These are phyloP conservation scores for Phytophthora nicotianae DNA, from an alignment of 352 stramenopile genomes.

Conservation along the genomic window DNA sequence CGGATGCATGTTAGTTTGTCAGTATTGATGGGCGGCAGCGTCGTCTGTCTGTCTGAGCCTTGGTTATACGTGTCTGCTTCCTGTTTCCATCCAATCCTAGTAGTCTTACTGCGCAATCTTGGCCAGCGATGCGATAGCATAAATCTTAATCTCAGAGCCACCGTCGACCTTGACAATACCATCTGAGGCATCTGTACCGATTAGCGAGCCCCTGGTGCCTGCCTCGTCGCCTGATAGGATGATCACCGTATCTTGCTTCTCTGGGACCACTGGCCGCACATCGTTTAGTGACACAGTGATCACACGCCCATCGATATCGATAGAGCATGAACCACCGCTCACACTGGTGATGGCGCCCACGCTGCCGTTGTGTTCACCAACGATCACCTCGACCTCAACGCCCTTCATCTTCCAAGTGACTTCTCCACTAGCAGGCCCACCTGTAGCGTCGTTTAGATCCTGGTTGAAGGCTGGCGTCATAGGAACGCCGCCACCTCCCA, in stretches of 20 bases:
- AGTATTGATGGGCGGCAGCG: constrained; percentile 31
- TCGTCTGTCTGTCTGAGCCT: constrained; percentile 26
- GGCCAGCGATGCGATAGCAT: constrained; percentile 76
- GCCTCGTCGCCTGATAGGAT: constrained; percentile 88
- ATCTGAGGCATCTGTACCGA: constrained; percentile 86
- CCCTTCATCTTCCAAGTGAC: constrained; percentile 90
- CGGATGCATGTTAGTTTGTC: constrained; percentile 34
- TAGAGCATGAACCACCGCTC: constrained; percentile 69
- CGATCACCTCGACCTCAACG: constrained; percentile 81
- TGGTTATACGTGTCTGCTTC: constrained; percentile 25
- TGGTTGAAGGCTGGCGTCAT: constrained; percentile 82
- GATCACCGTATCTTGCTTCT: constrained; percentile 89
- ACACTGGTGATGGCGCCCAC: constrained; percentile 82
- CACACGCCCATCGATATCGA: constrained; percentile 80
- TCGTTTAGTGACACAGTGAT: constrained; percentile 70
- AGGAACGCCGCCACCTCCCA: constrained; percentile 60
- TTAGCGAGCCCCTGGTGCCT: constrained; percentile 81
- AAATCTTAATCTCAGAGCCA: constrained; percentile 91
- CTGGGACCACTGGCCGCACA: constrained; percentile 77
- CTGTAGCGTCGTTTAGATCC: constrained; percentile 46
- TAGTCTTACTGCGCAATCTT: constrained; percentile 83
- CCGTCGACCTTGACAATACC: constrained; percentile 91
- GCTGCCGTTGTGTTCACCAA: constrained; percentile 68
- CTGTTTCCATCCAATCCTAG: constrained; percentile 32
- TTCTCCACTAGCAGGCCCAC: constrained; percentile 54